Evolutionary conservation across 768 basidiomycete genomes (phyloP).

Genomic region (Termitomyces sp.): DNA sequence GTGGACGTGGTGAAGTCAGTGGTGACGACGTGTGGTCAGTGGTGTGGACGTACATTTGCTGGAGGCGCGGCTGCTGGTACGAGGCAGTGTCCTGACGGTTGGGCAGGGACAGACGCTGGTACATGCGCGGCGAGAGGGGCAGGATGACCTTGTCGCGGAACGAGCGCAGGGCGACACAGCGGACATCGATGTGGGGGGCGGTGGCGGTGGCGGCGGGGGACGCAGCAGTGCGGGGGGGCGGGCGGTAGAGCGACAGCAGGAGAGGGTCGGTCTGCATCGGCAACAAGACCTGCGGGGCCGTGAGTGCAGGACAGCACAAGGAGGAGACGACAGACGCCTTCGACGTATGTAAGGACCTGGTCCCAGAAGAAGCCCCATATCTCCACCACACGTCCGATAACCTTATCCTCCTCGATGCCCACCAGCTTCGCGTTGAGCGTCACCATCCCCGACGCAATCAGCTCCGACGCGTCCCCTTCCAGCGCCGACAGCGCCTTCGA

Average conservation of each 20-base stretch:
- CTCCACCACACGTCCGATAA: conserved; percentile 75
- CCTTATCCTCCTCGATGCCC: conserved; percentile 70
- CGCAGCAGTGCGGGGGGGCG: conserved; percentile 25
- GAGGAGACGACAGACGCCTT: conserved; percentile 54
- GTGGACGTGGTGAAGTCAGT: neutral
- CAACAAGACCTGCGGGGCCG: conserved; percentile 24
- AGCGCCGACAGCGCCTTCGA: conserved; percentile 69
- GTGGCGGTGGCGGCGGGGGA: conserved; percentile 27
- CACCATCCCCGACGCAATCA: conserved; percentile 86
- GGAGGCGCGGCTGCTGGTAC: conserved; percentile 63
- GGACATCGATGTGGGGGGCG: conserved; percentile 66
- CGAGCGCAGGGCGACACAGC: conserved; percentile 69
- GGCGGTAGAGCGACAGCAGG: conserved; percentile 63
- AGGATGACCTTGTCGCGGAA: conserved; percentile 79
- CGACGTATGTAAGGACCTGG: conserved; percentile 79
- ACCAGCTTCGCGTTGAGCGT: conserved; percentile 83
- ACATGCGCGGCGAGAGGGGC: conserved; percentile 52
- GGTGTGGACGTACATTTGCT: conserved; percentile 57
- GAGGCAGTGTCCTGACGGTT: conserved; percentile 46
- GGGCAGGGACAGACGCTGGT: conserved; percentile 46
- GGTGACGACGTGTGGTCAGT: neutral
- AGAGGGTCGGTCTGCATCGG: conserved; percentile 39
- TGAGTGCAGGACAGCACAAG: neutral
- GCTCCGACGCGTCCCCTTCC: conserved; percentile 73
- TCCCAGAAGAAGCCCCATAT: conserved; percentile 95